phyloP scores from a whole-genome alignment of 176 grass and related monocot genomes.

The Rhipidocladum racemiflorum region DNA sequence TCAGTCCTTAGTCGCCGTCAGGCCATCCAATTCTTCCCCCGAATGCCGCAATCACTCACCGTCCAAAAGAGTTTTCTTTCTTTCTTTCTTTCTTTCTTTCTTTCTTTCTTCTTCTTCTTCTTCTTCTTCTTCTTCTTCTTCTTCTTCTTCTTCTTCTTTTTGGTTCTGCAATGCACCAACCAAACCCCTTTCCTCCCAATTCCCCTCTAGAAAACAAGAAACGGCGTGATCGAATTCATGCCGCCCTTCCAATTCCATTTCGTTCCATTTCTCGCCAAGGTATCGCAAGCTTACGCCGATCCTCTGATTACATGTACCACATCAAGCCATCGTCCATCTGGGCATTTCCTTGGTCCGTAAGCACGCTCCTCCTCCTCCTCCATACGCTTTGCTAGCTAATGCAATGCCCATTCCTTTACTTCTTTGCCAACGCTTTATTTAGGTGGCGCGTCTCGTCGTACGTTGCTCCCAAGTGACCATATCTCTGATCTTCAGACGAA shows the following conservation, averaged over 20 bases:
- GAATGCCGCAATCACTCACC: slow-evolving; percentile 32
- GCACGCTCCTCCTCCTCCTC: slow-evolving; percentile 13
- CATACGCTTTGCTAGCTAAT: neutral
- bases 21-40: neutral
- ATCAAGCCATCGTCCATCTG: neutral
- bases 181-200: slow-evolving; percentile 22
- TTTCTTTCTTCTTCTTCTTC: neutral
- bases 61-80: neutral
- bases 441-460: slow-evolving; percentile 45
- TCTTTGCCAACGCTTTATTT: slow-evolving; percentile 63
- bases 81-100: neutral
- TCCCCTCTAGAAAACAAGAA: neutral
- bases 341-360: slow-evolving; percentile 39
- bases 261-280: neutral
- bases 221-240: neutral
- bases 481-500: neutral
- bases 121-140: too few relatives aligned
- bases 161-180: slow-evolving; percentile 17
- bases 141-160: too few relatives aligned
- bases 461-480: slow-evolving; percentile 46
- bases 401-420: slow-evolving; percentile 74
- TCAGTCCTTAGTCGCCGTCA: slow-evolving; percentile 35
- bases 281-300: neutral
- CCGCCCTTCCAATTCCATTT: slow-evolving; percentile 11
- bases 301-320: neutral